Conservation (phyloP, 768 basidiomycete species). For the Boletus sp. region DNA sequence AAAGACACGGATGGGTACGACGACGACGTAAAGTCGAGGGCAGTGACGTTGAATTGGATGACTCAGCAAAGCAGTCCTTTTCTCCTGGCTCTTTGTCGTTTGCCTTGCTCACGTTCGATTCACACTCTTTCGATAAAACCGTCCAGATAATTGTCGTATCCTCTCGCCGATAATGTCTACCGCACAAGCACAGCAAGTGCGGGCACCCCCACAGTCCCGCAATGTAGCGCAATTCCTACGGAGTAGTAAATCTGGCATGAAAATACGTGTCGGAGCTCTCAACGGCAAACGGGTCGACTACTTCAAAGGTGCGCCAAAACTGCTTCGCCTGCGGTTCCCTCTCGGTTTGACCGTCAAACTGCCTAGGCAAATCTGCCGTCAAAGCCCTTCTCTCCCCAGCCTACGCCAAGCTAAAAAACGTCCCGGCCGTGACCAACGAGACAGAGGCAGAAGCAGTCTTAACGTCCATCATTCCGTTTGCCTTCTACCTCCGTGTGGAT, state of each 20-base stretch:
- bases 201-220: slow-evolving; percentile 75
- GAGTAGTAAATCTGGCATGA: slow-evolving; percentile 81
- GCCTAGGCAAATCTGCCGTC: slow-evolving; percentile 83
- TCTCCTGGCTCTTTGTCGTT: not conserved
- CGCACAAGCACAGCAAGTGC: slow-evolving; percentile 66
- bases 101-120: not conserved
- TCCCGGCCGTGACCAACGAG: slow-evolving; percentile 70
- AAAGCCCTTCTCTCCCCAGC: slow-evolving; percentile 90
- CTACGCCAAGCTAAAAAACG: slow-evolving; percentile 84
- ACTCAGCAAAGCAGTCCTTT: slow-evolving; percentile 12
- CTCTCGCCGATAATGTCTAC: slow-evolving; percentile 31
- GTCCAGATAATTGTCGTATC: not conserved
- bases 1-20: too few species aligned
- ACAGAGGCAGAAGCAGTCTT: slow-evolving; percentile 70
- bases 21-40: too few species aligned
- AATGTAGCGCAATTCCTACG: slow-evolving; percentile 86
- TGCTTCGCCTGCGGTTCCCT: not conserved
- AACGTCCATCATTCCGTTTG: slow-evolving; percentile 67
- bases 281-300: slow-evolving; percentile 96
- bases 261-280: slow-evolving; percentile 83
- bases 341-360: not conserved
- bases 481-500: slow-evolving; percentile 92
- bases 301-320: slow-evolving; percentile 76
- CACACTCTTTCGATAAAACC: not conserved
- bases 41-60: not conserved